phyloP scores from a whole-genome alignment of 2,329 filamentous ascomycete genomes.

The Botrytis tulipae region DNA sequence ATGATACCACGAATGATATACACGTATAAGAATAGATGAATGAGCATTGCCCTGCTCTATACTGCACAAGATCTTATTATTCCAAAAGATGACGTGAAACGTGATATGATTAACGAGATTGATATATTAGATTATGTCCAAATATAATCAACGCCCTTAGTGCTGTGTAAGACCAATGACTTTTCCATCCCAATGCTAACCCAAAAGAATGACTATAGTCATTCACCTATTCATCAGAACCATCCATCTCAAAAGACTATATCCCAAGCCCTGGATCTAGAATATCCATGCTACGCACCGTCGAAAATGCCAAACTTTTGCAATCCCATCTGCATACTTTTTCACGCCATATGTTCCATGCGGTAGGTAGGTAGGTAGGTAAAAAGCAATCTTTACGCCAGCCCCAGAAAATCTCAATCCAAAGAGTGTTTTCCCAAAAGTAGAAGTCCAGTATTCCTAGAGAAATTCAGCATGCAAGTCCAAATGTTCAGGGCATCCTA shows the following conservation, averaged over 20 bases:
- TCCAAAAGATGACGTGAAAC: neutral
- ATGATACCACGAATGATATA: neutral
- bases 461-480: neutral
- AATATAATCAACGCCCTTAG: neutral
- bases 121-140: neutral
- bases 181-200: slow-evolving; percentile 4
- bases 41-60: neutral
- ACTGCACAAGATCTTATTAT: neutral
- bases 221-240: neutral
- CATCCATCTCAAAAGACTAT: neutral
- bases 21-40: neutral
- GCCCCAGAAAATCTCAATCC: neutral
- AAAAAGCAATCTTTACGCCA: neutral
- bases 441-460: neutral
- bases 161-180: neutral
- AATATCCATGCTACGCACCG: neutral
- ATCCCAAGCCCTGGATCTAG: neutral
- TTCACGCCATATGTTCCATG: neutral
- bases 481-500: slow-evolving; percentile 18
- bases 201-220: neutral
- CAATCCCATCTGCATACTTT: neutral
- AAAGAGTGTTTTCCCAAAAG: neutral
- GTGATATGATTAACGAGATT: neutral
- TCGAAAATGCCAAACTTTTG: neutral
- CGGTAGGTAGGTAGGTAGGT: neutral